Base-by-base conservation (phyloP, 306 rosid species). In the Begonia loranthoides region DNA sequence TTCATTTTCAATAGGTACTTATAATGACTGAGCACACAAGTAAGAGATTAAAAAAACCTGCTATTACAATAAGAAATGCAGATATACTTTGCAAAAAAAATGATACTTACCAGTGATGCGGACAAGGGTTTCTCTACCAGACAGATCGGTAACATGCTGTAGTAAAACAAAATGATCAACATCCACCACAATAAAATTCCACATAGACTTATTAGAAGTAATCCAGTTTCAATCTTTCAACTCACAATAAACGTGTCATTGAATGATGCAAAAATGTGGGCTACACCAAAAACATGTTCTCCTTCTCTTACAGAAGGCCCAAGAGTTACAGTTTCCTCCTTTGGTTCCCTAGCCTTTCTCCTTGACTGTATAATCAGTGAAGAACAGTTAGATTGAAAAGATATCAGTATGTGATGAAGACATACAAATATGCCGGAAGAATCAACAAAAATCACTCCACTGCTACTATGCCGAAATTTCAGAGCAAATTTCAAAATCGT, bases 291-390 rank as follows among this genome's bases (percentile, higher is more conserved):
- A 41, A 67, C 90, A 39, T 81, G 79, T 54, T 81, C 90, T 3
- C 90, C 90, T 0, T 81, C 90, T 56, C 75, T 81, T 3, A 81
- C 90, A 33, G 82, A 57, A 21, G 90, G 90, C 21, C 90, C 90
- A 3, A 81, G 61, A 6, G 90, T 81, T 28, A 81, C 90, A 13
- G 56, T 78, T 5, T 81, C 90, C 47, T 81, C 90, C 74, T 81
- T 81, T 8, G 90, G 90, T 59, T 81, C 90, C 48, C 90, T 74
- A 61, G 66, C 75, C 80, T 70, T 81, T 67, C 76, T 79, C 75
- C 64, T 79, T 9, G 87, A 79, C 78, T 76, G 36, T 16, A 61
- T 8, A 8, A 49, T 28, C 36, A 28, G 36, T 13, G 16, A 28
- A 16, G 21, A 19, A 48, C 11, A 17, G 22, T 45, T 24, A 40